These are phyloP conservation scores for Linum trigynum DNA, from an alignment of 345 rosid species.

Conservation along the genomic window DNA sequence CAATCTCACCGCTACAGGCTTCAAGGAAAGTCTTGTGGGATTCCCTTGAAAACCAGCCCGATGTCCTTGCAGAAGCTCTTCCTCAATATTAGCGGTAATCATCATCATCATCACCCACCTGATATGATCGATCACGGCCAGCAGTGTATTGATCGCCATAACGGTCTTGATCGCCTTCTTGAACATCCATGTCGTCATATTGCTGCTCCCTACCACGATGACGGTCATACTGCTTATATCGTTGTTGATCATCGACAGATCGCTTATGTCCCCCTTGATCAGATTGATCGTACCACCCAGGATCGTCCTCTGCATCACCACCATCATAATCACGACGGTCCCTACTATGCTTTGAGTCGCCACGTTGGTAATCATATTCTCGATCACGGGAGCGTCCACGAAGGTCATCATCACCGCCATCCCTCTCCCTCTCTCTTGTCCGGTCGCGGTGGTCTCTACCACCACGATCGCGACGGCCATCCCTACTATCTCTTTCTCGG, in stretches of 20 bases:
- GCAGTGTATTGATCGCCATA: slow-evolving; percentile 48
- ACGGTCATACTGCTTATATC: slow-evolving; percentile 45
- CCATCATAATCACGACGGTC: slow-evolving; percentile 53
- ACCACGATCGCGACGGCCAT: slow-evolving; percentile 21
- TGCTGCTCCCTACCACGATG: slow-evolving; percentile 30
- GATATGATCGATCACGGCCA: slow-evolving; percentile 42
- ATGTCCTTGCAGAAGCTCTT: too few species aligned
- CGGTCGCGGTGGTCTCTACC: slow-evolving; percentile 38
- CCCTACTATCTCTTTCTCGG: slow-evolving; percentile 17
- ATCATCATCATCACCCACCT: slow-evolving; percentile 39
- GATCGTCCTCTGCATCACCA: slow-evolving; percentile 42
- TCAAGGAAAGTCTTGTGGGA: too few species aligned
- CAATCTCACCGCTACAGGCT: too few species aligned
- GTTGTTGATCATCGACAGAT: slow-evolving; percentile 40
- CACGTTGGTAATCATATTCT: slow-evolving; percentile 50
- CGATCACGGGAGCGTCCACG: slow-evolving; percentile 53
- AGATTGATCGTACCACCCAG: slow-evolving; percentile 44
- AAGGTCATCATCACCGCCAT: slow-evolving; percentile 33
- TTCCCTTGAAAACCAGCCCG: too few species aligned
- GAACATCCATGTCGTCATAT: slow-evolving; percentile 29
- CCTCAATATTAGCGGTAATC: slow-evolving; percentile 43
- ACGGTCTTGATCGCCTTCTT: slow-evolving; percentile 40
- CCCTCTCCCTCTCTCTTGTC: slow-evolving; percentile 32
- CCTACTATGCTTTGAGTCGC: slow-evolving; percentile 51
- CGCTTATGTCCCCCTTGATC: slow-evolving; percentile 38